Evolutionary conservation across 306 rosid genomes (phyloP).

Genomic region (Corylus avellana): DNA sequence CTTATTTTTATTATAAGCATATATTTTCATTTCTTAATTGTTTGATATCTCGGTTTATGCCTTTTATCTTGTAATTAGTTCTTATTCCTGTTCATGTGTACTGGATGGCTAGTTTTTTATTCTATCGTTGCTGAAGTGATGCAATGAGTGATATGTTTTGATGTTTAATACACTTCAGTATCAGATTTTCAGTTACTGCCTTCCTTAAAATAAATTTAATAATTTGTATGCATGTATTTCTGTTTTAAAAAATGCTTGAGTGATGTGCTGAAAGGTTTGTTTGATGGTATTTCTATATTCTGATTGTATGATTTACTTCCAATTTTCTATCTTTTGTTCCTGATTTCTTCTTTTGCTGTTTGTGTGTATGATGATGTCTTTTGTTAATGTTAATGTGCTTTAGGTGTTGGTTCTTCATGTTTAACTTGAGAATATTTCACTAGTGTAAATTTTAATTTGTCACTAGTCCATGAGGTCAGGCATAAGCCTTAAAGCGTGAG

Average conservation of each 20-base stretch:
- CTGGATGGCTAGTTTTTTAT: not conserved
- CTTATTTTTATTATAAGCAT: not conserved
- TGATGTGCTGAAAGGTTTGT: not conserved
- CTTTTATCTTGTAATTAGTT: not conserved
- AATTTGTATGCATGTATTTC: not conserved
- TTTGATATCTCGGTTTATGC: slow-evolving; percentile 9
- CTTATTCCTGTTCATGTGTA: not conserved
- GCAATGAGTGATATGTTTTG: not conserved
- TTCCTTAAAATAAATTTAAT: not conserved
- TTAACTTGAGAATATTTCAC: not conserved
- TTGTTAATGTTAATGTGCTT: not conserved
- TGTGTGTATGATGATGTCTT: not conserved
- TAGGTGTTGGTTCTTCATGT: not conserved
- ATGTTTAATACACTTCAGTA: not conserved
- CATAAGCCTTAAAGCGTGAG: not conserved
- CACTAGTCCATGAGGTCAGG: not conserved
- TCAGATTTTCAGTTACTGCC: not conserved
- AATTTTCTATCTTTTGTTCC: not conserved
- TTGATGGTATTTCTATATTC: not conserved
- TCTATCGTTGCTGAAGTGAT: not conserved
- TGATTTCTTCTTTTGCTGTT: not conserved
- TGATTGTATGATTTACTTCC: not conserved
- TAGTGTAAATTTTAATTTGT: not conserved
- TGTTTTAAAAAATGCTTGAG: not conserved
- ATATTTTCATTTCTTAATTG: not conserved